Evolutionary conservation across 371 early-diverging fungal species (phyloP), one percentile per base, ranked within the genome.

Genomic region (Nematocida sp.): DNA sequence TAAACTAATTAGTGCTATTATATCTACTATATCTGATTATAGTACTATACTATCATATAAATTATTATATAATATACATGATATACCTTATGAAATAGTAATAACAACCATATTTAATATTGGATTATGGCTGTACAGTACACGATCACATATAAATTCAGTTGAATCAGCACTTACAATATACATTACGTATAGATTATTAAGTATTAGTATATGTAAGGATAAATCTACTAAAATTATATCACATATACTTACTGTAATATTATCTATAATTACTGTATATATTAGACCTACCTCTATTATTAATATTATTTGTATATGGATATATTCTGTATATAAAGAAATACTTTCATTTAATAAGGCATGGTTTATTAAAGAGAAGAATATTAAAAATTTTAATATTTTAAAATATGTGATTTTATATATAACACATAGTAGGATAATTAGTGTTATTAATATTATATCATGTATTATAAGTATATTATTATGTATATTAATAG

Each of bases 101-200:
- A 11, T 75, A 0, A 42, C 39, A 5, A 40, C 57, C 11, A 0
- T 40, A 1, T 3, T 75, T 45, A 75, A 75, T 50, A 25, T 75
- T n/a, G 83, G 83, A 3, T 56, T 50, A 44, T 83, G 83, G 83
- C 66, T 83, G 20, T 83, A 83, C 50, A 9, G 46, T 3, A 66
- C 83, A 6, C 27, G 83, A 4, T 46, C 75, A 0, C 83, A 83
- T 45, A 60, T 69, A 13, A 73, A 83, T 46, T 76, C 83, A 18
- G 60, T 83, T 60, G 74, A 76, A 45, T 56, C 66, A 52, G 18
- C 47, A 1, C 15, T 73, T 5, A 13, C 18, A 15, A 44, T 69
- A n/a, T 62, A 40, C 3, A 58, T 75, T 13, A 5, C 2, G 1
- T 3, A 58, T 25, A 66, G 64, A 20, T 13, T 83, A 6, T 25